These are phyloP conservation scores for Coemansia sp. DNA, from an alignment of 192 early-diverging fungal genomes.

Conservation along the genomic window DNA sequence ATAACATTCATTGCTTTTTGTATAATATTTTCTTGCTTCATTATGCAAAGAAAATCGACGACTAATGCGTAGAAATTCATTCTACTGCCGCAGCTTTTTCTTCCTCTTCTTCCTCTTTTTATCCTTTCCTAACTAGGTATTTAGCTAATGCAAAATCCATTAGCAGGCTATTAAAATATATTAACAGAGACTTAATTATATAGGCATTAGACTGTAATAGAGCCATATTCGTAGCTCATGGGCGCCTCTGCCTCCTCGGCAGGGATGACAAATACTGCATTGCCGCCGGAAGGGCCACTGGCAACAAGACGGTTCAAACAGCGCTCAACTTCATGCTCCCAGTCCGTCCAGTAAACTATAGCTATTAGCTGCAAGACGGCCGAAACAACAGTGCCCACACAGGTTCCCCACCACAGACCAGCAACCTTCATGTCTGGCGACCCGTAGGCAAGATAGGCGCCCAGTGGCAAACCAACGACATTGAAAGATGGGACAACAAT, in stretches of 20 bases:
- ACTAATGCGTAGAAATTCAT: no score
- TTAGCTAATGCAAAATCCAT: no score
- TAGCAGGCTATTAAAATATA: no score
- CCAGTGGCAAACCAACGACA: slow-evolving; percentile 48
- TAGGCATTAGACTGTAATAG: no score
- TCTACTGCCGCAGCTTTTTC: no score
- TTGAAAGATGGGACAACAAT: slow-evolving; percentile 52
- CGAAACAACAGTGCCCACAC: slow-evolving; percentile 39
- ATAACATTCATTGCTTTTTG: no score
- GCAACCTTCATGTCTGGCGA: slow-evolving; percentile 54
- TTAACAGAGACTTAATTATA: no score
- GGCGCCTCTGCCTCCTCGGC: background rate
- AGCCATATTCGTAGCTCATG: no score
- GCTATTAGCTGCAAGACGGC: slow-evolving; percentile 19
- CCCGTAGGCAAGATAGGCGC: slow-evolving; percentile 46
- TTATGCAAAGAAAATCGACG: no score
- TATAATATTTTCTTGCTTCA: no score
- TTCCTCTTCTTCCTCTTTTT: no score
- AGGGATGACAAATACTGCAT: background rate
- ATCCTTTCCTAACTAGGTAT: no score
- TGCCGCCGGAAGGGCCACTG: slow-evolving; percentile 7
- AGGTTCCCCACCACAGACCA: slow-evolving; percentile 63
- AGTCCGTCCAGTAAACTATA: slow-evolving; percentile 15
- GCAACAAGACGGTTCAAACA: slow-evolving; percentile 24
- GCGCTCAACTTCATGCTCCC: slow-evolving; percentile 23